These are phyloP conservation scores for Lachancea sp. DNA, from an alignment of 805 yeast genomes.

Conservation along the genomic window DNA sequence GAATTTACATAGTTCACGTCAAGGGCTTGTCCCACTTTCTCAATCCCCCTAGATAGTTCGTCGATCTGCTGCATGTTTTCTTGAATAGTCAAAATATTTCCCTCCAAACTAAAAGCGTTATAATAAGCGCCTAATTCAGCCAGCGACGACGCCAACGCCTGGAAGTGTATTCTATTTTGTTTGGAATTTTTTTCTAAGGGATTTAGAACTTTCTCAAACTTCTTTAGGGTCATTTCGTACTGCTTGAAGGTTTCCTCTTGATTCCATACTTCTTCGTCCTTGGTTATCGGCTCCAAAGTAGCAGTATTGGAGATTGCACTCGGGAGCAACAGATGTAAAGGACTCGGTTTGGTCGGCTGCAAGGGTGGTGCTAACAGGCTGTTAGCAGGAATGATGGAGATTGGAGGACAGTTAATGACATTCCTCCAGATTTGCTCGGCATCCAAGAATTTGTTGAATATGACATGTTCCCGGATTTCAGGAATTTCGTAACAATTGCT, in stretches of 20 bases:
- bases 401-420: constrained; percentile 52
- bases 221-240: constrained; percentile 33
- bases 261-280: constrained; percentile 26
- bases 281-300: constrained; percentile 10
- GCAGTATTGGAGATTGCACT: constrained; percentile 46
- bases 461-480: constrained; percentile 50
- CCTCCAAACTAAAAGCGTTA: constrained; percentile 54
- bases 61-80: constrained; percentile 35
- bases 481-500: constrained; percentile 62
- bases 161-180: constrained; percentile 33
- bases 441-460: constrained; percentile 73
- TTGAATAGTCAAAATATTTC: constrained; percentile 48
- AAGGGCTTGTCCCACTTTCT: constrained; percentile 78
- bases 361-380: constrained; percentile 55
- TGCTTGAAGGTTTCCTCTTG: constrained; percentile 36
- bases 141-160: constrained; percentile 56
- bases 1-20: constrained; percentile 61
- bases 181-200: constrained; percentile 27
- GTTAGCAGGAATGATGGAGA: constrained; percentile 46
- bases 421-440: constrained; percentile 84
- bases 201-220: constrained; percentile 23
- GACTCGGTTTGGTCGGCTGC: constrained; percentile 49
- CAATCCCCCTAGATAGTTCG: constrained; percentile 49
- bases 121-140: constrained; percentile 72
- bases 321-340: constrained; percentile 59